Evolutionary conservation across 495 filamentous ascomycete genomes (phyloP).

Genomic region (Parathielavia appendiculata): DNA sequence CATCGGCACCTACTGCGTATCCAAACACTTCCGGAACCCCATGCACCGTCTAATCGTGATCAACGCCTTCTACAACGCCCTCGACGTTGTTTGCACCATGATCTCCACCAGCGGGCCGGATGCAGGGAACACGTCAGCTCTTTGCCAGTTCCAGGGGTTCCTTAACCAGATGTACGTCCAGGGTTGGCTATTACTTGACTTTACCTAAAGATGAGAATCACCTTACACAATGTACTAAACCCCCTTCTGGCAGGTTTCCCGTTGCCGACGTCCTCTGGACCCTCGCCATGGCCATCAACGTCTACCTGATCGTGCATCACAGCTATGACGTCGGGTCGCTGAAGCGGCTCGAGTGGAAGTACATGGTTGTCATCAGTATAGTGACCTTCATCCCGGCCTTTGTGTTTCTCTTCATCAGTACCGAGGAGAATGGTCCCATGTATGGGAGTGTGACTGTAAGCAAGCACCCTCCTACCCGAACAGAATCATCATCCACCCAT

Average conservation of each 20-base stretch:
- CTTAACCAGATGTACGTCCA: constrained; percentile 42
- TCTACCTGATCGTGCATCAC: constrained; percentile 43
- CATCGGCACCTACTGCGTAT: constrained; percentile 36
- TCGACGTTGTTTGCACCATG: constrained; percentile 45
- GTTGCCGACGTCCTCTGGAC: constrained; percentile 49
- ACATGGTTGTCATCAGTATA: constrained; percentile 33
- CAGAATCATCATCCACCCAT: too few relatives aligned
- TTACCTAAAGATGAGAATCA: too few relatives aligned
- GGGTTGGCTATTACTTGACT: background rate
- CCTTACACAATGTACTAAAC: too few relatives aligned
- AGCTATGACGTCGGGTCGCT: constrained; percentile 39
- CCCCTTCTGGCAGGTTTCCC: constrained; percentile 37
- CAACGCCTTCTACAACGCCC: constrained; percentile 44
- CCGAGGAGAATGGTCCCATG: constrained; percentile 36
- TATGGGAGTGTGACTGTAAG: constrained; percentile 43
- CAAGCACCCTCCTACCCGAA: too few relatives aligned
- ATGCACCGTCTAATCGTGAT: constrained; percentile 48
- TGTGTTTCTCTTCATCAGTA: constrained; percentile 40
- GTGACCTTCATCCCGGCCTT: constrained; percentile 43
- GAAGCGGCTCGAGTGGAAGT: constrained; percentile 40
- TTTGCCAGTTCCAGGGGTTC: constrained; percentile 48
- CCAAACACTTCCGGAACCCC: constrained; percentile 42
- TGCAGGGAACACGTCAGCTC: constrained; percentile 35
- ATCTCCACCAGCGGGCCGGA: constrained; percentile 40
- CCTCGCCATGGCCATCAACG: constrained; percentile 44